Evolutionary conservation across 345 rosid genomes (phyloP).

Genomic region (Lumnitzera littorea): DNA sequence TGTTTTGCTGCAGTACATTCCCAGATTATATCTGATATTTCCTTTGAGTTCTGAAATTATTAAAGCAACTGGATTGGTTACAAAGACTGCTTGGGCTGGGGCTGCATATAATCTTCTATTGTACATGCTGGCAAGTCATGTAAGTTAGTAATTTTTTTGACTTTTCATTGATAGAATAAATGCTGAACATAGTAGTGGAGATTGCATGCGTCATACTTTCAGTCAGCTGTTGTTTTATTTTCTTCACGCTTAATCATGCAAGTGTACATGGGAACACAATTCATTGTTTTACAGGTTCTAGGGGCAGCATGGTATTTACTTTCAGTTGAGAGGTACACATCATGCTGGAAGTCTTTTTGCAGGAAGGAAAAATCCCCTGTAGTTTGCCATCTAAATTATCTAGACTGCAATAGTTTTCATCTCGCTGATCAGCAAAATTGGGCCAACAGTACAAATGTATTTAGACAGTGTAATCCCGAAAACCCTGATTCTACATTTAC

Average conservation of each 20-base stretch:
- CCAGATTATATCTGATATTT: slow-evolving; percentile 72
- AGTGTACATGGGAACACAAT: not conserved
- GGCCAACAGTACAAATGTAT: slow-evolving; percentile 56
- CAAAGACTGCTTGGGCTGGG: slow-evolving; percentile 49
- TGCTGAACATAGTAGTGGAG: slow-evolving; percentile 1
- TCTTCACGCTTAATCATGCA: too few species aligned
- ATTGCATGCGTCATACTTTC: too few species aligned
- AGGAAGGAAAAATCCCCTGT: slow-evolving; percentile 31
- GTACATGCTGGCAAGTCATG: slow-evolving; percentile 49
- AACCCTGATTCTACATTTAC: slow-evolving; percentile 32
- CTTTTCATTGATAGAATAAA: not conserved
- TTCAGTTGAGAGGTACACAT: slow-evolving; percentile 68
- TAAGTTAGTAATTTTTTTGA: slow-evolving; percentile 13
- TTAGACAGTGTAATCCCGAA: slow-evolving; percentile 45
- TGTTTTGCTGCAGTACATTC: slow-evolving; percentile 67
- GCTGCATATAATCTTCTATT: slow-evolving; percentile 41
- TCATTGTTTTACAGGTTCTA: slow-evolving; percentile 42
- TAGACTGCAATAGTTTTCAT: slow-evolving; percentile 52
- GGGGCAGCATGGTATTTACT: slow-evolving; percentile 89
- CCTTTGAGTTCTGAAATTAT: slow-evolving; percentile 78
- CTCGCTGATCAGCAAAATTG: slow-evolving; percentile 21
- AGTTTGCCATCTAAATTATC: slow-evolving; percentile 34
- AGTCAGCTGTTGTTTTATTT: too few species aligned
- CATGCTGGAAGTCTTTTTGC: slow-evolving; percentile 75
- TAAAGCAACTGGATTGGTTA: slow-evolving; percentile 57